phyloP scores from a whole-genome alignment of 2,329 filamentous ascomycete species.

The Conoideocrella luteorostrata region DNA sequence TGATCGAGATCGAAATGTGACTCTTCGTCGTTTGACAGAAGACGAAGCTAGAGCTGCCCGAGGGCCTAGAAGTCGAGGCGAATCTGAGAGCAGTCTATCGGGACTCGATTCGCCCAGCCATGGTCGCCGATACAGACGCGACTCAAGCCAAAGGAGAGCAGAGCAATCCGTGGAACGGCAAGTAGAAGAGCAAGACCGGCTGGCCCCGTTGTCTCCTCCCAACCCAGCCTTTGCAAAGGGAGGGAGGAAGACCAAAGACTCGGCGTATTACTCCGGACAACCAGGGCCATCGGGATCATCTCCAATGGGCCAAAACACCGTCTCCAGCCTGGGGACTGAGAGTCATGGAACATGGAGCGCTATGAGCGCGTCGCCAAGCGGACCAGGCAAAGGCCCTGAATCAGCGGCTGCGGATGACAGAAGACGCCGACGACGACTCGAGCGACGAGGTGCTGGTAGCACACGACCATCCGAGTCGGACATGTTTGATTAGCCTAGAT shows the following conservation, averaged over 20 bases:
- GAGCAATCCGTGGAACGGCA: conserved; percentile 41
- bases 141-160: conserved; percentile 40
- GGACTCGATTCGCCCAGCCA: conserved; percentile 46
- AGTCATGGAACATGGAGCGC: conserved; percentile 50
- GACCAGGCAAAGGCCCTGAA: conserved; percentile 26
- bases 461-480: conserved; percentile 26
- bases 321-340: conserved; percentile 43
- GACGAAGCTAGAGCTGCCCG: conserved; percentile 45
- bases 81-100: conserved; percentile 51
- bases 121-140: conserved; percentile 45
- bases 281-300: conserved; percentile 37
- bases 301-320: conserved; percentile 31
- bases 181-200: conserved; percentile 30
- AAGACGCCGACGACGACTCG: conserved; percentile 47
- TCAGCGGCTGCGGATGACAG: conserved; percentile 42
- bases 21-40: conserved; percentile 54
- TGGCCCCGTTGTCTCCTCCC: conserved; percentile 46
- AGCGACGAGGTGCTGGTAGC: conserved; percentile 40
- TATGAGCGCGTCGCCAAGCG: conserved; percentile 41
- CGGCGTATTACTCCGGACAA: conserved; percentile 54
- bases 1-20: conserved; percentile 55
- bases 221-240: conserved; percentile 50
- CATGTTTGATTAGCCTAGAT: conserved; percentile 30
- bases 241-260: conserved; percentile 47
- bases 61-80: conserved; percentile 35